Base-by-base conservation (phyloP, 2,329 filamentous ascomycete genomes). In the Fusarium illudens region DNA sequence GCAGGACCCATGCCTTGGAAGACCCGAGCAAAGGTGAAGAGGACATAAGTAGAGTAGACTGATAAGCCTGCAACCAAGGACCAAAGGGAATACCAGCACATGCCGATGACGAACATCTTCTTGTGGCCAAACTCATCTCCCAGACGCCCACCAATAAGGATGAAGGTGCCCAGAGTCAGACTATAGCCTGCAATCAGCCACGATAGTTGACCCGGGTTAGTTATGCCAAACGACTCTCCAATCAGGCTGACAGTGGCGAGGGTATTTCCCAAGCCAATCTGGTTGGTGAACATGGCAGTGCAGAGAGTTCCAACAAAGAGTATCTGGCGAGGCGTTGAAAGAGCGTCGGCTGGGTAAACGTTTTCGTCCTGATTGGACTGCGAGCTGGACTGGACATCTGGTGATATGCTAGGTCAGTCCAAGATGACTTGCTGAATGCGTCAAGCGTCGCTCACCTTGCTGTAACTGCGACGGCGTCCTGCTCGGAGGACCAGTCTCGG, bases 1-100 rank as follows among this genome's bases (percentile, higher is more conserved):
- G 86, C 84, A 0, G 86, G 84, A 0, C 87, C 87, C 32, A 86
- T 82, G 4, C 84, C 83, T 62, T 87, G 84, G 6, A 87, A 73
- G 3, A 80, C 83, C 12, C 84, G 81, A n/a, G 78, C 77, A 48
- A 85, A 77, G 34, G 81, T 79, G 68, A 86, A 85, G 56, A 79
- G 71, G 22, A 77, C 60, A 37, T 75, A 81, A 68, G 83, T 73
- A 15, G 76, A 79, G 46, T 75, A 67, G 22, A 68, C 65, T 1
- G 56, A 50, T 15, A 74, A 37, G 0, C 84, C 85, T 8, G 79
- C 80, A 3, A 83, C 60, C 3, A 84, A 69, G 6, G 81, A 82
- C 79, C 83, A 87, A 9, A 82, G 44, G 1, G 79, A 76, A 44
- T 83, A 83, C 84, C 85, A 88, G 11, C 77, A 53, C 49, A 84